phyloP scores from a whole-genome alignment of 139 green algal genomes.

The Picochlorum sp. region DNA sequence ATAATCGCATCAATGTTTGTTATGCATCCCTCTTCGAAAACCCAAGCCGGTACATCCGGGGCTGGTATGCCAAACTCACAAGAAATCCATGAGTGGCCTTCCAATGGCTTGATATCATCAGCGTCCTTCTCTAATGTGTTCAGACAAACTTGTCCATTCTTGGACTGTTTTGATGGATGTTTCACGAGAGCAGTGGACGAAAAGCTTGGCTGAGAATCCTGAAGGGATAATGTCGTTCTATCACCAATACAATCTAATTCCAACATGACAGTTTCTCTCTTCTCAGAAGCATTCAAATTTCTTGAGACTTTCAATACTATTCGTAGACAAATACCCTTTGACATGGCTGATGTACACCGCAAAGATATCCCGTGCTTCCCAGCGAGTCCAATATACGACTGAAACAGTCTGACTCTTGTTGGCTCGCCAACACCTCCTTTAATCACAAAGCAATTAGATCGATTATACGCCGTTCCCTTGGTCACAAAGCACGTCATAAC shows the following conservation, averaged over 20 bases:
- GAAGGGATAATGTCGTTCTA: neutral
- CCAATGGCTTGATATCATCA: slow-evolving; percentile 3
- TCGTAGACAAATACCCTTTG: neutral
- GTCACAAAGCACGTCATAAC: neutral
- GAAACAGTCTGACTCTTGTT: neutral
- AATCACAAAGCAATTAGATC: neutral
- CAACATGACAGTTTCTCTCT: slow-evolving; percentile 1
- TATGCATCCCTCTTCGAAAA: neutral
- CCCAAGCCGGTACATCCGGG: neutral
- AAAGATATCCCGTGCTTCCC: neutral
- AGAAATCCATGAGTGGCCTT: neutral
- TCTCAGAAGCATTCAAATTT: neutral
- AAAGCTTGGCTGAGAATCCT: slow-evolving; percentile 3
- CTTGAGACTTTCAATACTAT: neutral
- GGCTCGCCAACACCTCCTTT: neutral
- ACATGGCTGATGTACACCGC: neutral
- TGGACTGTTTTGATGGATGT: neutral
- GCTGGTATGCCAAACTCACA: neutral
- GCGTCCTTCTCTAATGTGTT: too few species aligned
- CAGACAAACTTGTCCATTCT: too few species aligned
- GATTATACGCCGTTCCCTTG: neutral
- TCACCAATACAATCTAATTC: neutral
- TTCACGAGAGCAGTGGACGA: neutral
- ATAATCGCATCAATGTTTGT: slow-evolving; percentile 5
- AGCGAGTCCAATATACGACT: neutral